Base-by-base conservation (phyloP, 2,329 filamentous ascomycete species). In the Pyricularia pennisetigena region DNA sequence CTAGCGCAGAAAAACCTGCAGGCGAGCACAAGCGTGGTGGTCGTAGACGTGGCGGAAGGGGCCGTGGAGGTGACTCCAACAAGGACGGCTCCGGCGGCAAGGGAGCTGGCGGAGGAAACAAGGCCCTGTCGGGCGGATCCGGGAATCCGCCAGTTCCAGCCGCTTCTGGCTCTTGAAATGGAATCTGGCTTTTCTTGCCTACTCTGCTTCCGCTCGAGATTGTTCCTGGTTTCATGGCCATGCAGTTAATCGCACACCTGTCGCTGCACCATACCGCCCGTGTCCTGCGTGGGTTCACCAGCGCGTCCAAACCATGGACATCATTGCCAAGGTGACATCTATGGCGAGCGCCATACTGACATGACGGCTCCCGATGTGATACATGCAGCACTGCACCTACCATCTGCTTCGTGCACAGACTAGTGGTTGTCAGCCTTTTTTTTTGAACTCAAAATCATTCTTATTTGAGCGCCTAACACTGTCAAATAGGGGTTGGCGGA, bases 31-130 rank as follows among this genome's bases (percentile, higher is more conserved):
- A 71, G 65, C 70, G 73, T 64, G 65, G 67, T 54, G 68, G 69
- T 23, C 68, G 73, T 61, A 69, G 71, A 10, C 68, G 68, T 61
- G 70, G 71, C 20, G 68, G 70, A 24, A 65, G 70, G 23, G 67
- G 70, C 57, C 69, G 71, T 10, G 70, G 70, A 12, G 67, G 68
- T 9, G 69, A 68, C 70, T n/a, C 65, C 41, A 57, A 26, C 59
- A 63, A 66, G 65, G 65, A 66, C 9, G 20, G 41, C 41, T 28
- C 23, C n/a, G 23, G 35, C 65, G 26, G 32, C 35, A 49, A 49
- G 23, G 32, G 32, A 54, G 7, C 65, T 49, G n/a, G 24, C 35
- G 65, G 32, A 4, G 65, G 35, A 41, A 41, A 35, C 20, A 49
- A 49, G 41, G 41, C 20, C 14, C 7, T 16, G 2, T 49, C 41